phyloP scores from a whole-genome alignment of 371 early-diverging fungal genomes.

The Apophysomyces elegans region DNA sequence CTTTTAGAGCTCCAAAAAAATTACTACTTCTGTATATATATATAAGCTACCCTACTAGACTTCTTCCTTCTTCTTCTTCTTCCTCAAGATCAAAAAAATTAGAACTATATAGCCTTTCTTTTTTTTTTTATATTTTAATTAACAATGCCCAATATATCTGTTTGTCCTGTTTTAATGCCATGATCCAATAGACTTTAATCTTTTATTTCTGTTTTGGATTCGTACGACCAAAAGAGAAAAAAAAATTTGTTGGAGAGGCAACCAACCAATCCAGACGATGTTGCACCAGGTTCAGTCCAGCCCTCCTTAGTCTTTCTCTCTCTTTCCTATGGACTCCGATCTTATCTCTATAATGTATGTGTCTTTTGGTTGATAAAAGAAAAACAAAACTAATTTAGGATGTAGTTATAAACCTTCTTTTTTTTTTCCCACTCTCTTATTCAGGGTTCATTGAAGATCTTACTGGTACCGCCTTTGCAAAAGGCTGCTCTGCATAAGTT shows the following conservation, averaged over 20 bases:
- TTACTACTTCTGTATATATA: neutral
- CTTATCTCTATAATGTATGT: too few relatives aligned
- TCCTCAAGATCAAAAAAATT: neutral
- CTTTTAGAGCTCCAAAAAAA: neutral
- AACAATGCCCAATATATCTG: neutral
- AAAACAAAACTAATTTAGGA: too few relatives aligned
- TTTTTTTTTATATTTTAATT: neutral
- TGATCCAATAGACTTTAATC: neutral
- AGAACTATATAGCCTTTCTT: neutral
- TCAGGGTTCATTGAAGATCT: neutral
- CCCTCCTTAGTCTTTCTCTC: neutral
- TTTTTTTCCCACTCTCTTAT: too few relatives aligned
- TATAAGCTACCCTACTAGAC: neutral
- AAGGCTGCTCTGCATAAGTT: neutral
- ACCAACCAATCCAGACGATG: slow-evolving; percentile 1
- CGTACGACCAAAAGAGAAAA: neutral
- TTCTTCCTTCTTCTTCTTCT: neutral
- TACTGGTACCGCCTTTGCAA: neutral
- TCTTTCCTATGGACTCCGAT: neutral
- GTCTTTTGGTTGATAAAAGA: too few relatives aligned
- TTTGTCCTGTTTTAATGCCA: neutral
- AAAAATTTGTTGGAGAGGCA: neutral
- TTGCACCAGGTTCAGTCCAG: slow-evolving; percentile 6
- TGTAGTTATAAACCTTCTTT: too few relatives aligned
- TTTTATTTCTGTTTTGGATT: neutral